These are phyloP conservation scores for Pharus latifolius DNA, from an alignment of 176 grass and related monocot genomes.

Conservation along the genomic window DNA sequence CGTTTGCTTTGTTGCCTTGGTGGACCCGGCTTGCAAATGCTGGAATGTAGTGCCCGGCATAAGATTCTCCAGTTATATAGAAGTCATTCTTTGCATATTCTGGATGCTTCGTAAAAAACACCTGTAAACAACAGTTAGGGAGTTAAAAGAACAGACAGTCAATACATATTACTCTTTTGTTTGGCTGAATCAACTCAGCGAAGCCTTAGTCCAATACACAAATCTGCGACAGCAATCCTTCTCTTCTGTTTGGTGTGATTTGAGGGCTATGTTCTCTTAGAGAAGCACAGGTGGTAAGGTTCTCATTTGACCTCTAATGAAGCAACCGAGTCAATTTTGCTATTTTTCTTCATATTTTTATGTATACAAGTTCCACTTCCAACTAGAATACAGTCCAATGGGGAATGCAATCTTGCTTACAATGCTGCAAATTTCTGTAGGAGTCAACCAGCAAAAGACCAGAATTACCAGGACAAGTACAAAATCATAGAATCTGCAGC, in stretches of 20 bases:
- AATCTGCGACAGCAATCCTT: background rate
- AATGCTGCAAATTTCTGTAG: too few relatives aligned
- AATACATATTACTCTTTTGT: background rate
- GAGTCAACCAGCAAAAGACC: background rate
- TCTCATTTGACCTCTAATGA: background rate
- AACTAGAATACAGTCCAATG: background rate
- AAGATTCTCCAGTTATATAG: slow-evolving; percentile 91
- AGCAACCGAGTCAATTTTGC: background rate
- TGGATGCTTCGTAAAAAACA: slow-evolving; percentile 79
- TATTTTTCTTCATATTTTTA: background rate
- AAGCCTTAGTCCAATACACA: background rate
- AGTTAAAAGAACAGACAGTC: background rate
- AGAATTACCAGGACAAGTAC: background rate
- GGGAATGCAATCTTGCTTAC: background rate
- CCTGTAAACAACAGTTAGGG: slow-evolving; percentile 32
- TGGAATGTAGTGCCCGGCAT: slow-evolving; percentile 96
- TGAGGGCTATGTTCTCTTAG: background rate
- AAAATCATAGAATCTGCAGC: background rate
- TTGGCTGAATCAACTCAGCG: background rate
- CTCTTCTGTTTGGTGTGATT: background rate
- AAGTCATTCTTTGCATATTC: slow-evolving; percentile 73
- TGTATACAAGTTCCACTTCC: background rate
- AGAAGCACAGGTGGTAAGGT: background rate
- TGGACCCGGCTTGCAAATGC: slow-evolving; percentile 78
- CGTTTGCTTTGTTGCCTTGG: slow-evolving; percentile 79